phyloP scores from a whole-genome alignment of 768 basidiomycete genomes.

The Coprinopsis sp. region DNA sequence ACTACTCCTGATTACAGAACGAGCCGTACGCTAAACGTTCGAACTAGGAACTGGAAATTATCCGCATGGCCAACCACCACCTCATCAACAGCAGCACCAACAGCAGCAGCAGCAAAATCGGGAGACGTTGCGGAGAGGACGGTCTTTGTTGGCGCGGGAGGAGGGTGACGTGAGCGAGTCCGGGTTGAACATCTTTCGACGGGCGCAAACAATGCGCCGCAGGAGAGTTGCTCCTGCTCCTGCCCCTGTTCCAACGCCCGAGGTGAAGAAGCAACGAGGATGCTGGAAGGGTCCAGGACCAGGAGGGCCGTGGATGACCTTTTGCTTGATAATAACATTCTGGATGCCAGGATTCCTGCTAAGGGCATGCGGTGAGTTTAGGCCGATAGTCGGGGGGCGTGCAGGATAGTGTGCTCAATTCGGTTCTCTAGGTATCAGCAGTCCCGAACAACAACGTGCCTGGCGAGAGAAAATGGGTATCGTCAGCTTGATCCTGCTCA shows the following conservation, averaged over 20 bases:
- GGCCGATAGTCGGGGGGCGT: neutral
- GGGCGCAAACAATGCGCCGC: conserved; percentile 73
- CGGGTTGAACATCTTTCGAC: conserved; percentile 87
- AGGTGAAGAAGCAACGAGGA: conserved; percentile 38
- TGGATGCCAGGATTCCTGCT: conserved; percentile 80
- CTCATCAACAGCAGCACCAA: too few relatives aligned
- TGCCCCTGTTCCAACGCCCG: conserved; percentile 30
- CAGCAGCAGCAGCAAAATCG: conserved; percentile 23
- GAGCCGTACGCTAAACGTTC: conserved; percentile 5
- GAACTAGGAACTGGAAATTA: conserved; percentile 61
- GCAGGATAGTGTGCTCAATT: conserved; percentile 3
- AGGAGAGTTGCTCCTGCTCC: conserved; percentile 44
- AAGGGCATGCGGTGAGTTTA: conserved; percentile 68
- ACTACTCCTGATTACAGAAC: conserved; percentile 14
- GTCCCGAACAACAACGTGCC: conserved; percentile 89
- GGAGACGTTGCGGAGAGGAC: conserved; percentile 69
- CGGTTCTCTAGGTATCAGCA: conserved; percentile 63
- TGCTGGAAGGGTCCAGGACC: conserved; percentile 85
- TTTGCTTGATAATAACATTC: conserved; percentile 80
- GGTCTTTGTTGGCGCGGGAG: conserved; percentile 85
- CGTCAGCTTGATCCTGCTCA: conserved; percentile 65
- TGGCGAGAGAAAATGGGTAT: conserved; percentile 99
- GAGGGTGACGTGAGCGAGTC: conserved; percentile 82
- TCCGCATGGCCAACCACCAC: conserved; percentile 34
- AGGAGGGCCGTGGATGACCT: conserved; percentile 92